Conservation (phyloP, 805 yeast genomes). For the Candida adriatica region DNA sequence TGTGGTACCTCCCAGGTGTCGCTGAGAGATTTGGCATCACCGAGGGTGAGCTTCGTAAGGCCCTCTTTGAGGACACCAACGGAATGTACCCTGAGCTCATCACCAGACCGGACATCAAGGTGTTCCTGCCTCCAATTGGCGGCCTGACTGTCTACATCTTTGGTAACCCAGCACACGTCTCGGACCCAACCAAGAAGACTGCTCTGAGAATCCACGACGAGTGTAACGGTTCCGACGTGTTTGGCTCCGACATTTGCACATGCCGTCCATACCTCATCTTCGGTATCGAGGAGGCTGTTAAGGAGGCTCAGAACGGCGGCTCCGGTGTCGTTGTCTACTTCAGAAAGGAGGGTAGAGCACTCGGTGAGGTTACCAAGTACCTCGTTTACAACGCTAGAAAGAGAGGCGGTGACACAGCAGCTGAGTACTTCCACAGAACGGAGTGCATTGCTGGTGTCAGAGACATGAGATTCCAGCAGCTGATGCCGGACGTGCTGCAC, state of each 20-base stretch:
- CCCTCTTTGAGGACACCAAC: slow-evolving; percentile 61
- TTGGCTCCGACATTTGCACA: slow-evolving; percentile 62
- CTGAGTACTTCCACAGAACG: slow-evolving; percentile 60
- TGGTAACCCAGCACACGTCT: slow-evolving; percentile 49
- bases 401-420: slow-evolving; percentile 63
- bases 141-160: slow-evolving; percentile 61
- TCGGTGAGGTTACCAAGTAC: slow-evolving; percentile 66
- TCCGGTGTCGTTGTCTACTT: slow-evolving; percentile 57
- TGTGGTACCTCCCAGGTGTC: slow-evolving; percentile 65
- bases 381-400: slow-evolving; percentile 66
- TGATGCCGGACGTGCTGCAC: slow-evolving; percentile 65
- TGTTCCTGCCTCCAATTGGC: slow-evolving; percentile 64
- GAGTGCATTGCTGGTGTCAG: slow-evolving; percentile 69
- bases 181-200: slow-evolving; percentile 43
- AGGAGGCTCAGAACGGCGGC: slow-evolving; percentile 63
- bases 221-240: slow-evolving; percentile 66
- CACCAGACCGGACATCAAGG: slow-evolving; percentile 61
- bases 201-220: slow-evolving; percentile 63
- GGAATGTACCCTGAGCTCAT: slow-evolving; percentile 66
- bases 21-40: slow-evolving; percentile 55
- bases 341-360: slow-evolving; percentile 64
- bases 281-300: slow-evolving; percentile 62
- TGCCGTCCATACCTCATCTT: slow-evolving; percentile 63
- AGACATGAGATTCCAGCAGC: slow-evolving; percentile 65
- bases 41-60: slow-evolving; percentile 49